Conservation (phyloP, 257 asterid species). For the Apocynum venetum region DNA sequence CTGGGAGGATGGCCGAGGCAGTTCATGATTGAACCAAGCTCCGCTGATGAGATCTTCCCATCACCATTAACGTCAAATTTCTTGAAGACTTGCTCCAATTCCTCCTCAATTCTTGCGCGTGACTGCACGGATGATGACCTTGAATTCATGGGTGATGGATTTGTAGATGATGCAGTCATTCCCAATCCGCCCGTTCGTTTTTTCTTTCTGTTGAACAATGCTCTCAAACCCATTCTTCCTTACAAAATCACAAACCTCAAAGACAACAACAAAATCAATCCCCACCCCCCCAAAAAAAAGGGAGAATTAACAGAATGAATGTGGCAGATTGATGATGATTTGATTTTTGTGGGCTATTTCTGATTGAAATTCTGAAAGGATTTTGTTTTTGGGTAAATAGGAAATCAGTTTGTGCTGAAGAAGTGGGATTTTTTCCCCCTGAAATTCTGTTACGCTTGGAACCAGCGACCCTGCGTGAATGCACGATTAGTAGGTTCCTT, state of each 20-base stretch:
- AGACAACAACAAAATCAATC: neutral
- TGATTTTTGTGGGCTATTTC: neutral
- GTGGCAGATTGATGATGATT: neutral
- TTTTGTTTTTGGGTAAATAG: neutral
- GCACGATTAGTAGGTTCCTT: constrained; percentile 3
- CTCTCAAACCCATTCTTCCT: constrained; percentile 44
- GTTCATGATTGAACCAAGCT: constrained; percentile 67
- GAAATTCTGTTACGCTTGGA: neutral
- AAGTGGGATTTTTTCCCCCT: neutral
- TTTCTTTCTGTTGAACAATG: constrained; percentile 52
- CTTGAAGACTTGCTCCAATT: constrained; percentile 68
- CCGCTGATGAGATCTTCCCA: constrained; percentile 63
- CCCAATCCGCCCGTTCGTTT: constrained; percentile 5
- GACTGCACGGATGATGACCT: constrained; percentile 41
- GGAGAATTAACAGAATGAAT: neutral
- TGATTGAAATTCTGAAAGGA: neutral
- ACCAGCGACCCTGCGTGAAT: constrained; percentile 5
- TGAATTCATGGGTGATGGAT: constrained; percentile 17
- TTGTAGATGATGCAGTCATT: neutral
- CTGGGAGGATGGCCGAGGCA: constrained; percentile 56
- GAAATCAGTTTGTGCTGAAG: neutral
- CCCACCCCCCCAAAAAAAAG: neutral
- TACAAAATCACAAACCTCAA: neutral
- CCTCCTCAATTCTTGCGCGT: constrained; percentile 56
- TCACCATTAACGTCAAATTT: constrained; percentile 84